Conservation (phyloP, 495 filamentous ascomycete species). For the Penicillium paxilli region DNA sequence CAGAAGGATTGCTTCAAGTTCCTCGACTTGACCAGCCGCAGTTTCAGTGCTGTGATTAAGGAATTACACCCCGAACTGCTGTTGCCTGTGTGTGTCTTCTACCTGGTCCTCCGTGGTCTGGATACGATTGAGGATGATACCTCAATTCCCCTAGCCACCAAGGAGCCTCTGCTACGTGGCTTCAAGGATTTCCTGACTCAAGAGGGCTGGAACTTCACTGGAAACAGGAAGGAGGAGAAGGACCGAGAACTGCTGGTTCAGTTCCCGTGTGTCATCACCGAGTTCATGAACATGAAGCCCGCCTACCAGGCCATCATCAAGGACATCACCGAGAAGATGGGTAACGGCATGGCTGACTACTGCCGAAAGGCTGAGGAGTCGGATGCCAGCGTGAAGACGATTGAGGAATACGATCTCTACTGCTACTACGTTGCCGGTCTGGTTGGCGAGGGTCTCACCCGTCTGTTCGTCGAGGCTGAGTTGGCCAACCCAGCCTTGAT, state of each 20-base stretch:
- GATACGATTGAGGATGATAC: constrained; percentile 99
- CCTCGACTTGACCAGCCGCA: constrained; percentile 85
- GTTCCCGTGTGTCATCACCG: constrained; percentile 81
- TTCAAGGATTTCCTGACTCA: constrained; percentile 76
- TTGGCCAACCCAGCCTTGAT: constrained; percentile 85
- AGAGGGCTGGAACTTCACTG: constrained; percentile 87
- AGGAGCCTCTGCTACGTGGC: constrained; percentile 81
- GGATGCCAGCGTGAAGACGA: constrained; percentile 73
- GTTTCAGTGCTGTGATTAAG: constrained; percentile 90
- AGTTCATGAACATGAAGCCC: constrained; percentile 88
- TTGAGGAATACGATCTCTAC: constrained; percentile 90
- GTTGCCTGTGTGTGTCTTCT: constrained; percentile 89
- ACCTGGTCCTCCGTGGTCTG: constrained; percentile 83
- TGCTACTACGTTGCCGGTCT: constrained; percentile 98
- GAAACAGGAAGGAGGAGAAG: constrained; percentile 89
- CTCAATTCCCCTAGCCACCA: constrained; percentile 75
- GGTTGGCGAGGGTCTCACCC: constrained; percentile 90
- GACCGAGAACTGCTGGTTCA: constrained; percentile 88
- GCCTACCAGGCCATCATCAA: constrained; percentile 83
- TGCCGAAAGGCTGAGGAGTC: constrained; percentile 78
- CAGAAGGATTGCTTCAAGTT: constrained; percentile 81
- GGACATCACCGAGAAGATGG: constrained; percentile 95
- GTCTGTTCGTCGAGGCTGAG: constrained; percentile 83
- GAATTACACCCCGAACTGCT: constrained; percentile 93
- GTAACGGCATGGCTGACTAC: constrained; percentile 97